Evolutionary conservation across 257 asterid genomes (phyloP), one percentile per base, ranked within the genome.

Genomic region (Solanum clarkiae): DNA sequence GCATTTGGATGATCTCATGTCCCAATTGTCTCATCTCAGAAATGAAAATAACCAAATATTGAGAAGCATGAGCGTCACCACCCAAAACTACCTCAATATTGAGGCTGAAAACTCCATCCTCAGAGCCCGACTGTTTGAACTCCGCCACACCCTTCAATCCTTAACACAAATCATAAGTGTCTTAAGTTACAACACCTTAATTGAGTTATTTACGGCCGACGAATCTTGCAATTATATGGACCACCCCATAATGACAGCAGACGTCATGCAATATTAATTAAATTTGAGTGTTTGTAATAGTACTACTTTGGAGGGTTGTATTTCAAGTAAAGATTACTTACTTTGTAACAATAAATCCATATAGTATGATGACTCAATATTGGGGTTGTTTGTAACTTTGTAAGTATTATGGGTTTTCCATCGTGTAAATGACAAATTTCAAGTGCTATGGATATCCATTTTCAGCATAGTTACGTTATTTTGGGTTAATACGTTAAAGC

Each of bases 91-190:
- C 79, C 80, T 88, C 36, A 85, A 84, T 44, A 88, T 93, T 17
- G 99, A 95, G 63, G 90, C 99, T 8, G 98, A 97, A 7, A 97
- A 97, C 87, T 90, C 93, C 6, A 84, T 97, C 57, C 87, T 97
- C 26, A 86, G 93, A n/a, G 98, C 98, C 18, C 99, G 90, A 89
- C 91, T 88, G 8, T 89, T 89, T 10, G 99, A 97, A 88, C 94
- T 97, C 17, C 88, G 63, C 89, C 92, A 89, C 70, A 91, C 98
- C 45, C 92, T 95, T 55, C 89, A 91, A 77, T 92, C 98, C 7
- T 82, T 97, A 66, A 87, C 88, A 45, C 94, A 94, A 80, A 95
- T 96, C 22, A 84, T 86, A 59, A 71, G 81, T 69, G 88, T 88
- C 85, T 15, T 92, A 82, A 84, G 88, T 83, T 71, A 68, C 18